Percentiles rank a stretch among this genome's conserved stretches.
Conservation (phyloP, 352 stramenopile species). For the Phytophthora syringae region DNA sequence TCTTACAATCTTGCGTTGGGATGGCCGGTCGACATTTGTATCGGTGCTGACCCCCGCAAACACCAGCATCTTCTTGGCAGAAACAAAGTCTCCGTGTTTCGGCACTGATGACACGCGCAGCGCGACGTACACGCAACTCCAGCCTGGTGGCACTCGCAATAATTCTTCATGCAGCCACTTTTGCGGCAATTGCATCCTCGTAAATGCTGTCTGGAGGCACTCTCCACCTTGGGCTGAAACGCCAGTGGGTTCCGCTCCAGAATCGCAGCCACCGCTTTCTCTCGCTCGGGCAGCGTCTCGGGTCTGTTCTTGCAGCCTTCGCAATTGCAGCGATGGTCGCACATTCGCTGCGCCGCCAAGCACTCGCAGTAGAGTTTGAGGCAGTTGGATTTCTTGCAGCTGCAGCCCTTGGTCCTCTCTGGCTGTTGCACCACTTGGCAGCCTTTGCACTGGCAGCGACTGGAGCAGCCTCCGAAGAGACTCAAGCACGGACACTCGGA, state of each 20-base stretch:
- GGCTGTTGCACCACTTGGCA: constrained; percentile 42
- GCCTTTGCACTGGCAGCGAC: constrained; percentile 48
- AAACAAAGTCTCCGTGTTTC: constrained; percentile 70
- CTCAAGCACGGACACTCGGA: constrained; percentile 52
- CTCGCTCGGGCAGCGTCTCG: constrained; percentile 65
- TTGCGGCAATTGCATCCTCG: constrained; percentile 96
- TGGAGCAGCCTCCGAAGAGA: constrained; percentile 44
- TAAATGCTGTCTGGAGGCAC: constrained; percentile 85
- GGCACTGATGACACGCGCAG: constrained; percentile 86
- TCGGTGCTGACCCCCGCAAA: constrained; percentile 42
- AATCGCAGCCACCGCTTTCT: constrained; percentile 87
- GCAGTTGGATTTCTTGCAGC: constrained; percentile 97
- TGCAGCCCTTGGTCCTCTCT: constrained; percentile 84
- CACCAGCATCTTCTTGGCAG: constrained; percentile 74
- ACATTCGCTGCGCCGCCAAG: constrained; percentile 72
- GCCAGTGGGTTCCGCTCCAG: constrained; percentile 93
- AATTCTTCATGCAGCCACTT: constrained; percentile 97
- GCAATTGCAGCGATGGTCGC: constrained; percentile 79
- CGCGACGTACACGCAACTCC: constrained; percentile 79
- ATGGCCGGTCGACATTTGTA: constrained; percentile 14
- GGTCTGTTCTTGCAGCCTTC: constrained; percentile 81
- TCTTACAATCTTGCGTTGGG: constrained; percentile 37
- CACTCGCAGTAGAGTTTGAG: constrained; percentile 95
- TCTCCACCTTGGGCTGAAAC: constrained; percentile 95
- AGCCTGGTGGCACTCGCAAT: constrained; percentile 97